phyloP scores from a whole-genome alignment of 2,329 filamentous ascomycete genomes.

The Setomelanomma holmii region DNA sequence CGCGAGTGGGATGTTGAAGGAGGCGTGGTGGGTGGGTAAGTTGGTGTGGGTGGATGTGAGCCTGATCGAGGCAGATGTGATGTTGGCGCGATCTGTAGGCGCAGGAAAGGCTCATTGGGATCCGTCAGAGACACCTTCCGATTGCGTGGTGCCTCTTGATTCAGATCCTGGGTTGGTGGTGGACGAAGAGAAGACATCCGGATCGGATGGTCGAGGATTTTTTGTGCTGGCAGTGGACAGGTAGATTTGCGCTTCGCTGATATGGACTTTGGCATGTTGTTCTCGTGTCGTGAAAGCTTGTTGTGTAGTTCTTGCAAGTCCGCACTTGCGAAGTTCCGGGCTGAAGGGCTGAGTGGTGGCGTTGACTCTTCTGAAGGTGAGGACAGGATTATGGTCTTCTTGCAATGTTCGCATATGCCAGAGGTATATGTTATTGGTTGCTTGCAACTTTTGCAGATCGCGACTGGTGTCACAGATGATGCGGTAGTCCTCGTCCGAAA shows the following conservation, averaged over 20 bases:
- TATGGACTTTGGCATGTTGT: constrained; percentile 15
- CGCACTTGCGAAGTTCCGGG: constrained; percentile 31
- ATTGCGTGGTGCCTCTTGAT: constrained; percentile 15
- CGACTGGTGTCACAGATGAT: constrained; percentile 26
- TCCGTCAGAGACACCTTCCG: constrained; percentile 42
- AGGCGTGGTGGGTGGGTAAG: constrained; percentile 29
- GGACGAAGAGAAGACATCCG: constrained; percentile 40
- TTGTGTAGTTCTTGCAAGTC: constrained; percentile 29
- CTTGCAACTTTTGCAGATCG: constrained; percentile 42
- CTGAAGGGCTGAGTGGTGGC: constrained; percentile 32
- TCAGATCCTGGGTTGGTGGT: constrained; percentile 18
- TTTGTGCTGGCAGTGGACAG: constrained; percentile 27
- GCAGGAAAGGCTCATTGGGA: constrained; percentile 37
- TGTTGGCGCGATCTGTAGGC: constrained; percentile 35
- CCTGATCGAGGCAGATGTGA: constrained; percentile 4
- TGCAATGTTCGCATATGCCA: constrained; percentile 41
- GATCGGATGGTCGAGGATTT: constrained; percentile 34
- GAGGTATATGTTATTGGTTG: constrained; percentile 33
- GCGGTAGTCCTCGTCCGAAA: constrained; percentile 18
- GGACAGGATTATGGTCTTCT: constrained; percentile 34
- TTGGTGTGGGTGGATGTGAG: constrained; percentile 25
- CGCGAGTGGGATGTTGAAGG: constrained; percentile 30
- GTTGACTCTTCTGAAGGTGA: constrained; percentile 29
- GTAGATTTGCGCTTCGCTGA: constrained; percentile 27
- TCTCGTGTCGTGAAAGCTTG: constrained; percentile 21